Evolutionary conservation across 1,284 basidiomycete genomes (phyloP).

Genomic region (Ustilago loliicola): DNA sequence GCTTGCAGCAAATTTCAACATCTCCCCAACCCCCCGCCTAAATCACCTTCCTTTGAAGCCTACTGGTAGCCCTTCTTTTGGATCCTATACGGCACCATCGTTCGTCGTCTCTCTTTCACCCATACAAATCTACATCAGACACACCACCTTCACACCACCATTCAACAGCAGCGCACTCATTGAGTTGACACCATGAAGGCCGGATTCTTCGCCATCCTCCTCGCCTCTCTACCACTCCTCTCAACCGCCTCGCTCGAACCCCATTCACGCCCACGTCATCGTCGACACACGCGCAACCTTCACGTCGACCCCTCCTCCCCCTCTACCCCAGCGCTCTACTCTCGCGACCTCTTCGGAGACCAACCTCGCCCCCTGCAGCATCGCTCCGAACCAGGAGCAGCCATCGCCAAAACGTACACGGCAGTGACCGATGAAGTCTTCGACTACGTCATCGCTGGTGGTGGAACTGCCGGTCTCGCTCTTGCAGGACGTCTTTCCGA

Average conservation of each 20-base stretch:
- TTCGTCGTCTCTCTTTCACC: neutral
- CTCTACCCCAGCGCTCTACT: slow-evolving; percentile 13
- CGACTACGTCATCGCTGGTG: slow-evolving; percentile 91
- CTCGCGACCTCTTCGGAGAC: slow-evolving; percentile 22
- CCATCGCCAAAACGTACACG: slow-evolving; percentile 44
- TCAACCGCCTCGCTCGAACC: slow-evolving; percentile 38
- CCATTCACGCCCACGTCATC: slow-evolving; percentile 19
- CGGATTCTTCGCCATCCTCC: slow-evolving; percentile 36
- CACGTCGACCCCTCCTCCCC: slow-evolving; percentile 24
- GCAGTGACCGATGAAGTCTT: slow-evolving; percentile 36
- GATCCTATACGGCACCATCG: slow-evolving; percentile 8
- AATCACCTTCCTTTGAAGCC: slow-evolving; percentile 15
- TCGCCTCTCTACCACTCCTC: slow-evolving; percentile 37
- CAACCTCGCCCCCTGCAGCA: slow-evolving; percentile 12
- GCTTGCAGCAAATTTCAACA: slow-evolving; percentile 8
- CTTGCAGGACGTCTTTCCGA: slow-evolving; percentile 86
- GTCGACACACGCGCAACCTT: slow-evolving; percentile 17
- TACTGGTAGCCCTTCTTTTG: slow-evolving; percentile 37
- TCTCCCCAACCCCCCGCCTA: neutral
- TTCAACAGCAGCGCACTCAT: too few relatives aligned
- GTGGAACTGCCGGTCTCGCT: slow-evolving; percentile 90
- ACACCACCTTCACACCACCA: neutral
- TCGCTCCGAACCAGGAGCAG: slow-evolving; percentile 29
- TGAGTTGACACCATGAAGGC: slow-evolving; percentile 25
- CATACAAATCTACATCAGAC: neutral